A percentile compares a stretch with the other conserved stretches of the same genome.
Evolutionary conservation across 1,139 yeast genomes (phyloP).

Genomic region (Debaryomyces subglobosus): DNA sequence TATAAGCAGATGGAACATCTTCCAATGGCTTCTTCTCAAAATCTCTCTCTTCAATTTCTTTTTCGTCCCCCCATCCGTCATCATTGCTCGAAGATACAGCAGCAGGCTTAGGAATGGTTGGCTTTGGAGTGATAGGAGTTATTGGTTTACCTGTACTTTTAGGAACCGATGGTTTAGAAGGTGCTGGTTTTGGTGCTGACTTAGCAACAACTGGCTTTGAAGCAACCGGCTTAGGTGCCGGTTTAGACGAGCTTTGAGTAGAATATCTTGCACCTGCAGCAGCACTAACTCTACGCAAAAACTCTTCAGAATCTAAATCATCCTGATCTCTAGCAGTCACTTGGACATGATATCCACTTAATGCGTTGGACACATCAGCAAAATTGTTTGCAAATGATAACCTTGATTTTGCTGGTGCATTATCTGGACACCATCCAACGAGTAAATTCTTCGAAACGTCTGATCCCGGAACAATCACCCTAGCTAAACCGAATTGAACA

Average conservation of each 20-base stretch:
- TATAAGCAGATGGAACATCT: slow-evolving; percentile 65
- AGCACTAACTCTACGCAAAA: slow-evolving; percentile 75
- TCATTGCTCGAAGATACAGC: slow-evolving; percentile 37
- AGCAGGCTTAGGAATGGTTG: slow-evolving; percentile 22
- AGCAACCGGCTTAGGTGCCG: slow-evolving; percentile 25
- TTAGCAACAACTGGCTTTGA: slow-evolving; percentile 24
- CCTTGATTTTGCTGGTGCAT: slow-evolving; percentile 74
- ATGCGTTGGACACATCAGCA: slow-evolving; percentile 68
- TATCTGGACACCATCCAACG: slow-evolving; percentile 93
- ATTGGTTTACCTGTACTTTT: slow-evolving; percentile 47
- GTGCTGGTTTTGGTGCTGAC: slow-evolving; percentile 27
- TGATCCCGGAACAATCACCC: slow-evolving; percentile 87
- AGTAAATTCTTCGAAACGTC: slow-evolving; percentile 82
- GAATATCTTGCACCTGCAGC: slow-evolving; percentile 98
- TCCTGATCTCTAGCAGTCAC: slow-evolving; percentile 94
- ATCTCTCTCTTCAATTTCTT: slow-evolving; percentile 73
- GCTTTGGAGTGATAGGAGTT: slow-evolving; percentile 28
- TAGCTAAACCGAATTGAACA: slow-evolving; percentile 87
- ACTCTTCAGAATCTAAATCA: slow-evolving; percentile 80
- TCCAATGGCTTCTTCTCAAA: slow-evolving; percentile 64
- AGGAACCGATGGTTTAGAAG: slow-evolving; percentile 34
- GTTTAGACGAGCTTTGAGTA: slow-evolving; percentile 40
- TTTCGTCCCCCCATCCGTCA: slow-evolving; percentile 67
- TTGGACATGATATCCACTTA: slow-evolving; percentile 90
- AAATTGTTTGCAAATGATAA: slow-evolving; percentile 77